These are phyloP conservation scores for Melastoma candidum DNA, from an alignment of 441 rosid genomes.

Conservation along the genomic window DNA sequence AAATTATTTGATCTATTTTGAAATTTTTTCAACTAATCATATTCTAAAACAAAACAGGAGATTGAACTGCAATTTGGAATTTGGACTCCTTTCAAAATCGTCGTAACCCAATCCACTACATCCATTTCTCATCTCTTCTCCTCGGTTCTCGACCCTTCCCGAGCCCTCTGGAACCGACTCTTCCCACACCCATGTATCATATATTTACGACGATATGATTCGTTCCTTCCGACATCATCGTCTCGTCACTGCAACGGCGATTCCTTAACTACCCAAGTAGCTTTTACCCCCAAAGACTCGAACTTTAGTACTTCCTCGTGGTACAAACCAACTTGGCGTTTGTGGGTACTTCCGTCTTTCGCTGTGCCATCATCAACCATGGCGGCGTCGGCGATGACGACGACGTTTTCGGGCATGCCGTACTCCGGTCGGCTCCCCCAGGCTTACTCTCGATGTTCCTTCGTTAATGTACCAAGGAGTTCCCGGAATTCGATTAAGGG, in stretches of 20 bases:
- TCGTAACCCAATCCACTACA: neutral
- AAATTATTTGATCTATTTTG: too few species aligned
- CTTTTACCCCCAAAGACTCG: too few species aligned
- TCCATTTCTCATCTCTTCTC: neutral
- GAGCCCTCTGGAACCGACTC: constrained; percentile 23
- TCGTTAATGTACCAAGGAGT: constrained; percentile 26
- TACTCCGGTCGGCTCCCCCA: constrained; percentile 10
- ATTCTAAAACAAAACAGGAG: too few species aligned
- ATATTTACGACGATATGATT: neutral
- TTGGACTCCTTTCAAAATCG: neutral
- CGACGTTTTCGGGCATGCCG: constrained; percentile 35
- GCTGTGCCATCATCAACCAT: constrained; percentile 11
- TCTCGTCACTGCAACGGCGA: neutral
- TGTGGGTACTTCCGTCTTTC: neutral
- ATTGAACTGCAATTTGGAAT: too few species aligned
- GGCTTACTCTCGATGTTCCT: constrained; percentile 28
- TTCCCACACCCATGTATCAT: neutral
- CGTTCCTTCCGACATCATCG: neutral
- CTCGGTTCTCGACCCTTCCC: constrained; percentile 33
- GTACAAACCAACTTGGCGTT: neutral
- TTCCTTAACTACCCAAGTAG: too few species aligned
- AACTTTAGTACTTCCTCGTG: constrained; percentile 13
- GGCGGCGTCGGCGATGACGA: constrained; percentile 41
- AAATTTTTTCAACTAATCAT: too few species aligned
- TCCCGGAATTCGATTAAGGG: constrained; percentile 22